Evolutionary conservation across 192 early-diverging fungal genomes (phyloP).

Genomic region (Chytriomyces confervae): DNA sequence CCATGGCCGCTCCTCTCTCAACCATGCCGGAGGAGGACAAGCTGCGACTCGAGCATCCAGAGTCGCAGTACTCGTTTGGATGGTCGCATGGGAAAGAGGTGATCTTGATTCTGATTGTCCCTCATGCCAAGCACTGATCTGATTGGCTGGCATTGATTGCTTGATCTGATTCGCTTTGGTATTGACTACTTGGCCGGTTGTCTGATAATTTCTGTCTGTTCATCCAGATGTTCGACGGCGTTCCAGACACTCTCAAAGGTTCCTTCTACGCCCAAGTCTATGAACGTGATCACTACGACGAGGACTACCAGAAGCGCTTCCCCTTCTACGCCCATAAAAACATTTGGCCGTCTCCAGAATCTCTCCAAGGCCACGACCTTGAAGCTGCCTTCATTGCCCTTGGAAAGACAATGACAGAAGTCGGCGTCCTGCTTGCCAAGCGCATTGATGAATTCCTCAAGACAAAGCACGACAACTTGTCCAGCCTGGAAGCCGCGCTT

Average conservation of each 20-base stretch:
- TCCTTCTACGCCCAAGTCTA: constrained; percentile 59
- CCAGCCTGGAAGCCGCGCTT: constrained; percentile 60
- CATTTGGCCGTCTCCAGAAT: constrained; percentile 54
- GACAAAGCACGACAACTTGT: constrained; percentile 20
- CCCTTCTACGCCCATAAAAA: constrained; percentile 40
- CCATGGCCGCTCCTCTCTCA: constrained; percentile 60
- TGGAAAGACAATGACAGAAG: constrained; percentile 61
- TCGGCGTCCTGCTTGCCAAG: constrained; percentile 61
- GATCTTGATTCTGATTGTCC: too few species aligned
- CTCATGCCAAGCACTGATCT: too few species aligned
- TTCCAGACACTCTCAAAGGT: constrained; percentile 68
- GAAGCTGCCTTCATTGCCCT: constrained; percentile 47
- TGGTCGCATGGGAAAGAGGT: constrained; percentile 74
- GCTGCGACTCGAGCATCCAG: constrained; percentile 55
- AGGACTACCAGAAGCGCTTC: not conserved
- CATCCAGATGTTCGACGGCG: constrained; percentile 60
- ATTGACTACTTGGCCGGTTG: too few species aligned
- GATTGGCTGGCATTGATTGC: too few species aligned
- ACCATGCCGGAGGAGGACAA: constrained; percentile 57
- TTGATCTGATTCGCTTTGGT: too few species aligned
- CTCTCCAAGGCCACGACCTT: constrained; percentile 1
- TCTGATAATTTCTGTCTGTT: too few species aligned
- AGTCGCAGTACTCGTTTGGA: constrained; percentile 66
- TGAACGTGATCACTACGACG: not conserved
- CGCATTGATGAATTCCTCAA: constrained; percentile 65